Percentiles rank a stretch among this genome's conserved stretches.
These are phyloP conservation scores for Suaeda aralocaspica DNA, from an alignment of 148 eudicot genomes.

Conservation along the genomic window DNA sequence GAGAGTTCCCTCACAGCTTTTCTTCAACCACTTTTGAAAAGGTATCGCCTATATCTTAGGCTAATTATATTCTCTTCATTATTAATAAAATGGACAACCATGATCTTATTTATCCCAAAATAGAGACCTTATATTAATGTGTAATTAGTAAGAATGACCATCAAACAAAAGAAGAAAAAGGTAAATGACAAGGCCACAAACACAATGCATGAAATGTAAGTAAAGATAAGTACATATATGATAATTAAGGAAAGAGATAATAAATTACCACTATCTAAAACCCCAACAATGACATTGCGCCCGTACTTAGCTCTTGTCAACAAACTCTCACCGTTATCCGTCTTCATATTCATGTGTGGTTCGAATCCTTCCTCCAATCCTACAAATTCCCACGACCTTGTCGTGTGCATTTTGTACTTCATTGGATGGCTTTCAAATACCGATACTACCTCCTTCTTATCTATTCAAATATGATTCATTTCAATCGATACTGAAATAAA, in stretches of 20 bases:
- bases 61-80: neutral
- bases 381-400: slow-evolving; percentile 92
- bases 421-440: slow-evolving; percentile 59
- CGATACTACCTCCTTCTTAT: slow-evolving; percentile 56
- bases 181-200: neutral
- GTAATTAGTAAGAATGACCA: neutral
- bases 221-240: neutral
- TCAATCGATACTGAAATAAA: neutral
- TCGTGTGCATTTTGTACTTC: slow-evolving; percentile 67
- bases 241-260: neutral
- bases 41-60: neutral
- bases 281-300: slow-evolving; percentile 57
- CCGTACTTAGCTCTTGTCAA: slow-evolving; percentile 60
- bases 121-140: neutral
- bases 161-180: neutral
- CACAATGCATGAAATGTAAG: neutral
- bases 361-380: slow-evolving; percentile 46
- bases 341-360: neutral
- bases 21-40: neutral
- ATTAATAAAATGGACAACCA: neutral
- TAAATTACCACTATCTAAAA: slow-evolving; percentile 62
- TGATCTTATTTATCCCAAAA: neutral
- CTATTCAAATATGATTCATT: slow-evolving; percentile 22
- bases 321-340: slow-evolving; percentile 28
- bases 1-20: neutral